Evolutionary conservation across 2,329 filamentous ascomycete species (phyloP).

Genomic region (Coleophoma crateriformis): DNA sequence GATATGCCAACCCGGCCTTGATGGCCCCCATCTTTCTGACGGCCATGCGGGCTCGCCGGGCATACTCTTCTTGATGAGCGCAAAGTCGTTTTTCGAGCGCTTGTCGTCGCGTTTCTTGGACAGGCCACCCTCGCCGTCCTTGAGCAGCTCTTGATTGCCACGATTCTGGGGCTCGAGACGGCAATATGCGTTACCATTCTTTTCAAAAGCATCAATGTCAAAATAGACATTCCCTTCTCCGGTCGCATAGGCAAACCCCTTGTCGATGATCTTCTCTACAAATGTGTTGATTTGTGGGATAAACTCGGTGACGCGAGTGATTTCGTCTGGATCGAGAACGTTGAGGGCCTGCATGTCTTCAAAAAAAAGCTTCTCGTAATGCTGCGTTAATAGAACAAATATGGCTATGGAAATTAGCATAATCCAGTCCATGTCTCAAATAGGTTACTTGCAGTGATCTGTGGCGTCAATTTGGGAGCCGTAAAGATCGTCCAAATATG

Average conservation of each 20-base stretch:
- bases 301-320: constrained; percentile 88
- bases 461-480: constrained; percentile 52
- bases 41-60: constrained; percentile 84
- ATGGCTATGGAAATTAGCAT: constrained; percentile 32
- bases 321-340: constrained; percentile 71
- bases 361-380: constrained; percentile 77
- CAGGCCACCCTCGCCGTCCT: constrained; percentile 82
- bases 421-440: neutral
- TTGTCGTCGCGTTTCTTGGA: constrained; percentile 57
- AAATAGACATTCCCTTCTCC: constrained; percentile 83
- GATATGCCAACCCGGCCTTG: constrained; percentile 89
- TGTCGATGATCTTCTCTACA: constrained; percentile 73
- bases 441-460: constrained; percentile 35
- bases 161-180: constrained; percentile 77
- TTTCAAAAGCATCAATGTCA: constrained; percentile 78
- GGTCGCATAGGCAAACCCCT: constrained; percentile 73
- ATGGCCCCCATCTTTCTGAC: constrained; percentile 71
- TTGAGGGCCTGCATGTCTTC: constrained; percentile 82
- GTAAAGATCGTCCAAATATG: constrained; percentile 68
- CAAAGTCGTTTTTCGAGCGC: constrained; percentile 74
- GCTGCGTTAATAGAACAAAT: constrained; percentile 67
- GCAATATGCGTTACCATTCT: constrained; percentile 75
- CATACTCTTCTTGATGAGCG: constrained; percentile 86
- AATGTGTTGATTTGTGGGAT: constrained; percentile 79
- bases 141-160: constrained; percentile 72